Evolutionary conservation across 306 rosid genomes (phyloP), one percentile per base, ranked within the genome.

Genomic region (Castanopsis chinensis): DNA sequence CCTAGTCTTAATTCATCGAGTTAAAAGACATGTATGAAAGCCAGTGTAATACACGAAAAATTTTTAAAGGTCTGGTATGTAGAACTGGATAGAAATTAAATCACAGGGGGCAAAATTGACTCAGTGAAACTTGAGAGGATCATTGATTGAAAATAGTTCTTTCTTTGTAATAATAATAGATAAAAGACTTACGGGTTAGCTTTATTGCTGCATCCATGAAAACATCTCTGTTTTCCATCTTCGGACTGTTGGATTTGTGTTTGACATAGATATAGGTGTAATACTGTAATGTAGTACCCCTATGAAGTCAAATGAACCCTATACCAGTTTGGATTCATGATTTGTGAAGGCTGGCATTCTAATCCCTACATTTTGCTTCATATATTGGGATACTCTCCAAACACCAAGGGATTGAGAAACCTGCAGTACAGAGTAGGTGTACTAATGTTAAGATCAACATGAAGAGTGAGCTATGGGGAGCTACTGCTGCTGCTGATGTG

Each of bases 311-410:
- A 37, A 82, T 33, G 93, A 85, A 41, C 90, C 93, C 77, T 86
- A 87, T 10, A 90, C 90, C 27, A 61, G 83, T 77, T 59, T 17
- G 6, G 94, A 87, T 72, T 88, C 93, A 11, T 1, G 41, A 3
- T 37, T 75, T 21, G 94, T 84, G 87, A 93, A 86, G 21, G 73
- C 1, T 2, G 93, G 97, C 67, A 91, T 20, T 89, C 88, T 91
- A 49, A 75, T 75, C 25, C 93, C 89, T 35, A 63, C 93, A 76
- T 27, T 84, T 84, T 41, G 57, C 85, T 85, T 93, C 94, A 93
- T 86, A 60, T 27, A 69, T 43, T 75, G 27, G 94, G 97, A 81
- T 91, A 91, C 78, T 90, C 94, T 79, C 97, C 94, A 59, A 76
- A 76, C 74, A 82, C 33, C 75, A 91, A 80, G 11, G 98, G 98